Conservation (phyloP, 768 basidiomycete genomes). For the Macrolepiota dolichaula region DNA sequence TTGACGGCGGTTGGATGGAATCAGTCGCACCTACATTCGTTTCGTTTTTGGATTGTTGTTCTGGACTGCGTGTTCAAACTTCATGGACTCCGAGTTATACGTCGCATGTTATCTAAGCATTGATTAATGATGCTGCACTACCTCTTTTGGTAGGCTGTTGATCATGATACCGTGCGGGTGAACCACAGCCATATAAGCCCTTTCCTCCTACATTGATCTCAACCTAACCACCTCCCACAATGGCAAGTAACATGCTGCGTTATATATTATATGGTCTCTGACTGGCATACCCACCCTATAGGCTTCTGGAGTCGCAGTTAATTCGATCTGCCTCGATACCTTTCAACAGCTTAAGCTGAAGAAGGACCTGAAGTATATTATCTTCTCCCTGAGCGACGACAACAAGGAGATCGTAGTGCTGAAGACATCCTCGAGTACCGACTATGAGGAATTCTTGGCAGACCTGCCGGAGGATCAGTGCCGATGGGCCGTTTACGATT, state of each 20-base stretch:
- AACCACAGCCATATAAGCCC: conserved; percentile 24
- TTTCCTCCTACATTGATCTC: conserved; percentile 24
- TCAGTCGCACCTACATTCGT: not conserved
- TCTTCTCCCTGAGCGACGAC: conserved; percentile 62
- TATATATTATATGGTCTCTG: not conserved
- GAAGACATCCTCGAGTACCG: conserved; percentile 47
- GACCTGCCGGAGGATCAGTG: conserved; percentile 75
- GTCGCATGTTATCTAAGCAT: conserved; percentile 9
- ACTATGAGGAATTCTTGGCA: conserved; percentile 72
- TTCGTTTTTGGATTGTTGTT: not conserved
- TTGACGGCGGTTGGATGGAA: not conserved
- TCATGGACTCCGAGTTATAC: not conserved
- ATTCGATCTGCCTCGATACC: conserved; percentile 50
- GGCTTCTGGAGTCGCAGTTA: conserved; percentile 68
- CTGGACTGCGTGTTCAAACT: not conserved
- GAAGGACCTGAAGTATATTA: conserved; percentile 66
- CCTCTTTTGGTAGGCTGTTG: conserved; percentile 13
- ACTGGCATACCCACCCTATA: conserved; percentile 17
- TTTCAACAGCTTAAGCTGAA: conserved; percentile 74
- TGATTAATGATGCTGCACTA: conserved; percentile 1
- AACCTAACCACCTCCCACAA: conserved; percentile 17
- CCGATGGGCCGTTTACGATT: conserved; percentile 92
- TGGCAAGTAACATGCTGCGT: conserved; percentile 20
- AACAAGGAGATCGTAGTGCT: conserved; percentile 75
- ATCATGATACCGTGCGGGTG: conserved; percentile 8